phyloP scores from a whole-genome alignment of 768 basidiomycete genomes.

The Kwoniella pini region DNA sequence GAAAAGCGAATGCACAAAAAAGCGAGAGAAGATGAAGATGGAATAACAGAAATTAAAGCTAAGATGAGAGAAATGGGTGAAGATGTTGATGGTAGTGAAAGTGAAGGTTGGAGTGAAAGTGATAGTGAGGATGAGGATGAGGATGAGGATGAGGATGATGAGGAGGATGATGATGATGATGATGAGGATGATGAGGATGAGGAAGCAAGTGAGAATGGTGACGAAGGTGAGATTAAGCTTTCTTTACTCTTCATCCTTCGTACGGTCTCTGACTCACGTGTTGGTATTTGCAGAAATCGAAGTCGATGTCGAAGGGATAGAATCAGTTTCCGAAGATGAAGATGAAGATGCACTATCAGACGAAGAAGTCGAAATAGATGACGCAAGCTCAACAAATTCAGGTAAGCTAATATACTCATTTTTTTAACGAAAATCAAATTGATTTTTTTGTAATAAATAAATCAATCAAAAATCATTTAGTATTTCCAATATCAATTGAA shows the following conservation, averaged over 20 bases:
- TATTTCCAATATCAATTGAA: conserved; percentile 32
- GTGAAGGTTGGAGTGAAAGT: conserved; percentile 21
- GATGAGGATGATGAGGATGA: conserved; percentile 8
- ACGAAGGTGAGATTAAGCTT: conserved; percentile 17
- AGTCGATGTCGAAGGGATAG: conserved; percentile 13
- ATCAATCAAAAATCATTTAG: too few relatives aligned
- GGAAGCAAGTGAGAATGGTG: conserved; percentile 10
- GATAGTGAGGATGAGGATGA: conserved; percentile 16
- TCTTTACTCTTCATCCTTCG: neutral
- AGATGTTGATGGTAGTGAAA: conserved; percentile 12
- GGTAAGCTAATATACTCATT: conserved; percentile 3
- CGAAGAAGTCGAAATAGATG: neutral
- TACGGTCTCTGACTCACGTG: too few relatives aligned
- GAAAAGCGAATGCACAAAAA: conserved; percentile 37
- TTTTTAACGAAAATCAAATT: neutral
- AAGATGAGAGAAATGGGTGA: conserved; percentile 25
- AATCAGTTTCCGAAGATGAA: conserved; percentile 13
- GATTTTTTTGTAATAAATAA: neutral
- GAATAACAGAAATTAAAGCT: conserved; percentile 31
- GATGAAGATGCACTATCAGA: conserved; percentile 1
- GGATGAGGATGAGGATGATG: conserved; percentile 5
- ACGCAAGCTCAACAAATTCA: conserved; percentile 8
- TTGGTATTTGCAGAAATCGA: conserved; percentile 2
- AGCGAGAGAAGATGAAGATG: conserved; percentile 38
- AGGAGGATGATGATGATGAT: conserved; percentile 17